These are phyloP conservation scores for Torrubiella hemipterigena DNA, from an alignment of 2,329 filamentous ascomycete genomes.

Conservation along the genomic window DNA sequence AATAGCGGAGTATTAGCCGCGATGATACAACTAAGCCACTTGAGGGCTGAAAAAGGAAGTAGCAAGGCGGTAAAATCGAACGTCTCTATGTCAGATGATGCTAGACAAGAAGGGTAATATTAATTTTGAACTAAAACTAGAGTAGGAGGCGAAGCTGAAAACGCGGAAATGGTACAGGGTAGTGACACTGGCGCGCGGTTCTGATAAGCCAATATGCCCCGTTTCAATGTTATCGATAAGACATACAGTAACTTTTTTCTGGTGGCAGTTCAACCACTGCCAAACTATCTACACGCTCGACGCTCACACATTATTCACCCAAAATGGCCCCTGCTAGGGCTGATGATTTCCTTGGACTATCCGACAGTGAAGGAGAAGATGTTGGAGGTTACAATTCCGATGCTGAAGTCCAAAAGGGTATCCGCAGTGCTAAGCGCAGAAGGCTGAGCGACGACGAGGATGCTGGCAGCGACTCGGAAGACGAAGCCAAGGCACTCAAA, in stretches of 20 bases:
- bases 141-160: neutral
- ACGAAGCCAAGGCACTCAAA: constrained; percentile 15
- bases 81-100: too few species aligned
- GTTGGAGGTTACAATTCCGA: constrained; percentile 55
- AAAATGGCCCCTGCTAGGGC: constrained; percentile 56
- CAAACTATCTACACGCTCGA: too few species aligned
- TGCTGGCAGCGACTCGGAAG: constrained; percentile 19
- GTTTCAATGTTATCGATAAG: neutral
- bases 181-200: neutral
- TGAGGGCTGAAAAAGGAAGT: too few species aligned
- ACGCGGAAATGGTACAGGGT: neutral
- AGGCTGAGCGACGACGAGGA: constrained; percentile 36
- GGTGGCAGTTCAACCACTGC: too few species aligned
- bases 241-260: neutral
- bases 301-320: too few species aligned
- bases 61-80: too few species aligned
- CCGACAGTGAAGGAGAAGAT: constrained; percentile 46
- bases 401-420: constrained; percentile 55
- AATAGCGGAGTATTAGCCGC: too few species aligned
- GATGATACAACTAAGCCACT: too few species aligned
- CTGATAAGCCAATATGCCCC: neutral
- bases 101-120: too few species aligned
- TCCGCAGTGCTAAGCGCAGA: constrained; percentile 48
- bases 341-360: constrained; percentile 57
- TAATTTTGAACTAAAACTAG: too few species aligned